Evolutionary conservation across 176 grass and related monocot genomes (phyloP).

Genomic region (Calamus simplicifolius): DNA sequence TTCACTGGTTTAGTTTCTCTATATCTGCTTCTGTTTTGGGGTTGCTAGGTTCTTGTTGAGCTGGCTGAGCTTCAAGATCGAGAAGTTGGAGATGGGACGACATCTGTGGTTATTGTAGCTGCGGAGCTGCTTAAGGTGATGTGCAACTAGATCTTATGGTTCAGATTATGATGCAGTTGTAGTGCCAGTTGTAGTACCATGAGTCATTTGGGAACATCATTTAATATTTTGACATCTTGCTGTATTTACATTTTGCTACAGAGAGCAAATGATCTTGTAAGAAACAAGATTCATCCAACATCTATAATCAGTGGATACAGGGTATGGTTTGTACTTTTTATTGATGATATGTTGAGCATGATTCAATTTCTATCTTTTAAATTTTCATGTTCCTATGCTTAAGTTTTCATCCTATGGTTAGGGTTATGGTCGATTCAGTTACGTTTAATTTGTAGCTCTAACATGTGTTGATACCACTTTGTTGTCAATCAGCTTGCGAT

Average conservation of each 20-base stretch:
- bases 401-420: no score
- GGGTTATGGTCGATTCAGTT: no score
- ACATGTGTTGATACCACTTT: conserved; percentile 13
- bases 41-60: conserved; percentile 90
- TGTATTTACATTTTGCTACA: conserved; percentile 20
- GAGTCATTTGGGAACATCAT: no score
- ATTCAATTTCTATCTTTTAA: no score
- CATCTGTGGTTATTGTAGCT: conserved; percentile 74
- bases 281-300: conserved; percentile 93
- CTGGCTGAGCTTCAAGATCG: conserved; percentile 90
- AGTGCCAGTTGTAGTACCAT: no score
- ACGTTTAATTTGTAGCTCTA: not conserved
- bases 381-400: no score
- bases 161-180: no score
- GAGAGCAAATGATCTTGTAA: conserved; percentile 86
- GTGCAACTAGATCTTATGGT: not conserved
- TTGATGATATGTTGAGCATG: not conserved
- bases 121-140: conserved; percentile 87
- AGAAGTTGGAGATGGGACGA: conserved; percentile 95
- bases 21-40: conserved; percentile 9
- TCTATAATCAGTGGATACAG: conserved; percentile 93
- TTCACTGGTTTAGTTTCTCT: not conserved
- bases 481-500: conserved; percentile 73
- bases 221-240: not conserved
- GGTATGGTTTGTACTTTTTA: conserved; percentile 29